Percentiles rank a stretch among this genome's conserved stretches.
Conservation (phyloP, 345 rosid genomes). For the Populus euphratica region DNA sequence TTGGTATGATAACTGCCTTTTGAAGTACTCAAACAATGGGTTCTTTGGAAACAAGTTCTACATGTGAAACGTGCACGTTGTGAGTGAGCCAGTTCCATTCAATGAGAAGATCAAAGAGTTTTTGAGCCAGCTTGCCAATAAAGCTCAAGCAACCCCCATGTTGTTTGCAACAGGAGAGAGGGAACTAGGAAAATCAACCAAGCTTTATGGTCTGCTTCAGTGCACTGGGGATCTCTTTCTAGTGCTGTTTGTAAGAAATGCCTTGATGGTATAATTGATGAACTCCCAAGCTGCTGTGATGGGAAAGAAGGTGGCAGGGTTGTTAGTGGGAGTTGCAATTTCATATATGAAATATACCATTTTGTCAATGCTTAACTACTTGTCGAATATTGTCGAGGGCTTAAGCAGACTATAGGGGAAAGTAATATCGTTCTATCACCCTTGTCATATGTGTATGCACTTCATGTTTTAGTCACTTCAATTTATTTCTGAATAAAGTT, state of each 20-base stretch:
- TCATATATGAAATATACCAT: constrained; percentile 6
- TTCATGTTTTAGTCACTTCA: too few relatives aligned
- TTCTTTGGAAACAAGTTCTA: constrained; percentile 8
- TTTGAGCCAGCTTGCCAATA: neutral
- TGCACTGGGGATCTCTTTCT: neutral
- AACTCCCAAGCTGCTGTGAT: constrained; percentile 2
- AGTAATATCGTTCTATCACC: neutral
- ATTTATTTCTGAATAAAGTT: too few relatives aligned
- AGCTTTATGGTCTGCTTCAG: neutral
- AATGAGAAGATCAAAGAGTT: neutral
- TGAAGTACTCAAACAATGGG: constrained; percentile 3
- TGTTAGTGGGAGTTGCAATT: constrained; percentile 1
- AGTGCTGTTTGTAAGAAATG: neutral
- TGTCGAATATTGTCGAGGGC: too few relatives aligned
- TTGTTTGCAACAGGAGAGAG: neutral
- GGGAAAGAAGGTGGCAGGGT: constrained; percentile 6
- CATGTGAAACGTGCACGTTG: neutral
- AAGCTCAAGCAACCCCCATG: neutral
- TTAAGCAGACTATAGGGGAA: neutral
- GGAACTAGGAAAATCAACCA: neutral
- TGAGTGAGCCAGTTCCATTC: neutral
- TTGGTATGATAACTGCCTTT: constrained; percentile 11
- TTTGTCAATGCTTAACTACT: neutral
- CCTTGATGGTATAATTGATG: neutral
- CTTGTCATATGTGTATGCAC: too few relatives aligned